Evolutionary conservation across 2,329 filamentous ascomycete genomes (phyloP), one percentile per base, ranked within the genome.

Genomic region (Ophiostoma piceae): DNA sequence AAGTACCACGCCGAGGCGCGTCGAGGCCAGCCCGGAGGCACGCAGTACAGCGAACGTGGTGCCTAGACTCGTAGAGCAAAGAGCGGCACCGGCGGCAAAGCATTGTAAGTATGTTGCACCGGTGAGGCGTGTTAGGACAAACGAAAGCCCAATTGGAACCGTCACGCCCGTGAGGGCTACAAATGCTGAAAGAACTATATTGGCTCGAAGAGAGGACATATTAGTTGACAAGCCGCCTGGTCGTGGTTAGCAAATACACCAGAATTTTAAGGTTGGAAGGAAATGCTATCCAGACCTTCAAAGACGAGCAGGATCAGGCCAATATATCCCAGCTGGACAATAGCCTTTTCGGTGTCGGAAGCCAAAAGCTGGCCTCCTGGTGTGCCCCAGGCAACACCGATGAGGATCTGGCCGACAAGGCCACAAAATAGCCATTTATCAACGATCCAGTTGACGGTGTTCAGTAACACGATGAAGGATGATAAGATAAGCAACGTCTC

Each of bases 21-120:
- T 82, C 1, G 77, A 73, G 1, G 76, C 76, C 3, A 84, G 77
- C 0, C 82, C 82, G 29, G 81, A 82, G 0, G 80, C 76, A 14
- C 79, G 76, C 0, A 85, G 77, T 4, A 85, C 79, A 2, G 87
- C 88, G 9, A 91, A 89, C 0, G 84, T 85, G 0, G 90, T 94
- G 5, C 91, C 91, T 0, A 94, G 80, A 70, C 88, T 90, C 0
- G 90, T 94, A 1, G 90, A 90, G 74, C 88, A 92, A 0, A 94
- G 80, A 0, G 91, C 87, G 1, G 90, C 90, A 9, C 91, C 91
- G 0, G 90, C 87, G 1, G 90, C 85, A 75, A 94, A 94, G 0
- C 86, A 85, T 75, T 92, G 88, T 0, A 77, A 71, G 3, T 37
- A 78, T 0, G 82, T 83, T 0, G 87, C 84, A 41, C 41, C 76